Evolutionary conservation across 495 filamentous ascomycete species (phyloP).

Genomic region (Durotheca rogersii): DNA sequence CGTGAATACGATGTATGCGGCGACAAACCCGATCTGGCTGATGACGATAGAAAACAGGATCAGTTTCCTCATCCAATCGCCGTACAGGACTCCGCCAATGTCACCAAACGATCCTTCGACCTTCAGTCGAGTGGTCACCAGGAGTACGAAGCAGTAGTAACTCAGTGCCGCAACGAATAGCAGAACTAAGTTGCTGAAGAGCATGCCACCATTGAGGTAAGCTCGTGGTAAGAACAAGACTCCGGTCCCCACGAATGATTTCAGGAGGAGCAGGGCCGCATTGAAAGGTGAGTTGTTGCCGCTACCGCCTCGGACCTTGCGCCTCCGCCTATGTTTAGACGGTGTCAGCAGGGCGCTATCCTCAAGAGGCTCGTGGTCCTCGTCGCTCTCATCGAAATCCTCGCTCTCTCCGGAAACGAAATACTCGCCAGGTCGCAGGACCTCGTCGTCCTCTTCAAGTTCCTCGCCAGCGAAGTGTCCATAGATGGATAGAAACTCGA

Average conservation of each 20-base stretch:
- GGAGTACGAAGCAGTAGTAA: conserved; percentile 94
- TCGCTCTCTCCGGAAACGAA: conserved; percentile 70
- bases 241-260: conserved; percentile 96
- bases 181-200: conserved; percentile 90
- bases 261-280: conserved; percentile 81
- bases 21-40: conserved; percentile 92
- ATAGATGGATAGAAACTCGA: conserved; percentile 92
- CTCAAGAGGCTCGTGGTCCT: conserved; percentile 73
- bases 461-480: conserved; percentile 97
- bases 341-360: conserved; percentile 77
- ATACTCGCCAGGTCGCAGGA: conserved; percentile 78
- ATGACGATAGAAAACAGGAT: conserved; percentile 90
- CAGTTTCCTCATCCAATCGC: conserved; percentile 79
- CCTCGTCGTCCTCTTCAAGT: conserved; percentile 93
- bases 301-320: conserved; percentile 67
- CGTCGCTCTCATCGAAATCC: conserved; percentile 53
- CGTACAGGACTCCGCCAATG: conserved; percentile 89
- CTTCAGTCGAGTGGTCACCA: conserved; percentile 81
- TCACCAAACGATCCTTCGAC: conserved; percentile 92
- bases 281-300: conserved; percentile 70
- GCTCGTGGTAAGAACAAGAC: conserved; percentile 95
- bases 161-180: conserved; percentile 79
- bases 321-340: conserved; percentile 66
- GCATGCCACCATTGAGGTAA: conserved; percentile 92
- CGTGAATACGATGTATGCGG: conserved; percentile 98